phyloP scores from a whole-genome alignment of 495 filamentous ascomycete species.

The Platismatia glauca region DNA sequence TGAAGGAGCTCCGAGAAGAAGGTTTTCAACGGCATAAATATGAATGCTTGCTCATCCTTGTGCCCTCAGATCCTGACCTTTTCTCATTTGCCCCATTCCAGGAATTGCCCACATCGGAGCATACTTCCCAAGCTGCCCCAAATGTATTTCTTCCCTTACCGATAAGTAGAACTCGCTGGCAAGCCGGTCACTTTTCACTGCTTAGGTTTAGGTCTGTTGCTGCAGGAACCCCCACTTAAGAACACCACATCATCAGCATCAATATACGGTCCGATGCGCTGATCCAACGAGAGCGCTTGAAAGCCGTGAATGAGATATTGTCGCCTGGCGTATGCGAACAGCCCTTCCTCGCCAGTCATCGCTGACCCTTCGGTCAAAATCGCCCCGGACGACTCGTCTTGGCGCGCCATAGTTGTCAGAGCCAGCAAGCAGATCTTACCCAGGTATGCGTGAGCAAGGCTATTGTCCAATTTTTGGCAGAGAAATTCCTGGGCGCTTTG shows the following conservation, averaged over 20 bases:
- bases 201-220: too few relatives aligned
- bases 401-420: slow-evolving; percentile 3
- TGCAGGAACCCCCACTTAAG: neutral
- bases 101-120: too few relatives aligned
- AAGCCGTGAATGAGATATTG: slow-evolving; percentile 9
- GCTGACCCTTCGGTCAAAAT: too few relatives aligned
- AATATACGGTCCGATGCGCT: slow-evolving; percentile 3
- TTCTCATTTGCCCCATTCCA: too few relatives aligned
- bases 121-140: too few relatives aligned
- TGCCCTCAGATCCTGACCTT: too few relatives aligned
- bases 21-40: too few relatives aligned
- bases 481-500: slow-evolving; percentile 4
- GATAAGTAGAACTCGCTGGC: too few relatives aligned
- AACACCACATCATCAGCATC: neutral
- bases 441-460: slow-evolving; percentile 6
- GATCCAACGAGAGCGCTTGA: slow-evolving; percentile 5
- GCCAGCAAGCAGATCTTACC: slow-evolving; percentile 2
- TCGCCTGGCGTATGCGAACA: neutral
- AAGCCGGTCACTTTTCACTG: too few relatives aligned
- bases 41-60: too few relatives aligned
- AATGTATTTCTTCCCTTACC: too few relatives aligned
- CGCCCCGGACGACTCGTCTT: neutral
- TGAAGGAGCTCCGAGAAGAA: too few relatives aligned
- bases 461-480: slow-evolving; percentile 4
- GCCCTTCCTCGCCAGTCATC: neutral